A percentile compares a stretch with the other conserved stretches of the same genome.
Evolutionary conservation across 1,139 yeast species (phyloP).

Genomic region (Blastobotrys buckinghamii): DNA sequence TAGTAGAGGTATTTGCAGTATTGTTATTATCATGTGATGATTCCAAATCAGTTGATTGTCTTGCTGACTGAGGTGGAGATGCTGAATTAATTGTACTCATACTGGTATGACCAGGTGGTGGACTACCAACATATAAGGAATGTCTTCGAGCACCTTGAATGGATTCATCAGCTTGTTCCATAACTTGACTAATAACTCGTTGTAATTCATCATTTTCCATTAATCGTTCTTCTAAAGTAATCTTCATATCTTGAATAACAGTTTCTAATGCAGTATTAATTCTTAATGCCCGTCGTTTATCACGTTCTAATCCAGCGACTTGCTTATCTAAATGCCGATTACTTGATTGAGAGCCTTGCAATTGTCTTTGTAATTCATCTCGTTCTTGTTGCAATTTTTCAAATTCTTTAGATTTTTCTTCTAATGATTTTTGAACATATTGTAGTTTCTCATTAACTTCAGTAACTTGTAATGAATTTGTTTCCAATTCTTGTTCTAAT

Average conservation of each 20-base stretch:
- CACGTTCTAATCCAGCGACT: constrained; percentile 25
- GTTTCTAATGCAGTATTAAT: constrained; percentile 27
- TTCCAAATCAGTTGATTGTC: constrained; percentile 5
- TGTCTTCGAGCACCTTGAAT: constrained; percentile 30
- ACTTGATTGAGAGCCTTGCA: constrained; percentile 23
- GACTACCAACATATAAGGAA: constrained; percentile 21
- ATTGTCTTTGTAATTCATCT: constrained; percentile 26
- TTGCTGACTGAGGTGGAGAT: neutral
- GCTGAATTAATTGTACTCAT: neutral
- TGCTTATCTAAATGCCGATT: constrained; percentile 28
- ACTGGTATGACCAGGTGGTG: constrained; percentile 11
- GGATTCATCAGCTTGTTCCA: constrained; percentile 32
- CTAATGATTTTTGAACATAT: constrained; percentile 13
- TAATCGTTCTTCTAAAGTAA: constrained; percentile 34
- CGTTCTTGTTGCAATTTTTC: constrained; percentile 23
- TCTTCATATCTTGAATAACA: constrained; percentile 31
- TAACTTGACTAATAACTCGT: constrained; percentile 29
- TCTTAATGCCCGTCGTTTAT: constrained; percentile 24
- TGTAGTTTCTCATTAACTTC: constrained; percentile 9
- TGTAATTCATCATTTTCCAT: constrained; percentile 35
- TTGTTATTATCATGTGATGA: neutral
- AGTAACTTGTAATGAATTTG: constrained; percentile 7
- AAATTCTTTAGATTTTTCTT: constrained; percentile 18
- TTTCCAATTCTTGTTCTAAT: constrained; percentile 9
- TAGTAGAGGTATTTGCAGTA: neutral